Base-by-base conservation (phyloP, 2,329 filamentous ascomycete genomes). In the Cyphellophora europaea region DNA sequence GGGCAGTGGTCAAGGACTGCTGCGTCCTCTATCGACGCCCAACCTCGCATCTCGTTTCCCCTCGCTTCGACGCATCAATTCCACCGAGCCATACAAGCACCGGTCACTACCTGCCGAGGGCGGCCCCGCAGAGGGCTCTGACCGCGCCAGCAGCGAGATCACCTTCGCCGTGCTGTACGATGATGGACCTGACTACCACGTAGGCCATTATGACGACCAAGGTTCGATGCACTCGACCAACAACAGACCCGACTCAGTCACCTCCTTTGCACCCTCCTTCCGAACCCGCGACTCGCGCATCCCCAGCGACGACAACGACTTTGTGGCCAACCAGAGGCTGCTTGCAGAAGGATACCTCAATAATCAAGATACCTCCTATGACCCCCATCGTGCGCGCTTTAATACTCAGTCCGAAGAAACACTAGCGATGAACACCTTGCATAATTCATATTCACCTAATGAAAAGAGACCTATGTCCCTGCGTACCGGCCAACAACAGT, bases 81-180 rank as follows among this genome's bases (percentile, higher is more conserved):
- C 42, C 4, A 44, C 43, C 27, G 47, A 49, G 33, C 41, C 45
- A 18, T 48, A 48, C 21, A 42, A 44, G 37, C 47, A 48, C 30
- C 39, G 45, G 18, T 48, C 47, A 19, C 33, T 49, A 36, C 47
- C 47, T 35, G 41, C 47, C 17, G 45, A 48, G 33, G 39, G 40
- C 19, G 40, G 41, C 31, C 38, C 41, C 34, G 6, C 4, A 14
- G 3, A 10, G 3, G 44, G 44, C 37, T 48, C 44, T n/a, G 45
- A 48, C 36, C 43, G 45, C 18, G 41, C 41, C 37, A 43, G 40
- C 38, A 49, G 47, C 37, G 47, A 49, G 33, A 43, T 45, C 32
- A 49, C 47, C 32, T 49, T 49, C 32, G 47, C 47, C 35, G 45
- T 48, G 8, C 41, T 49, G n/a, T 48, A 49, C 19, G 47, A 49